phyloP scores from a whole-genome alignment of 352 stramenopile species.

The Globisporangium acanthophoron region DNA sequence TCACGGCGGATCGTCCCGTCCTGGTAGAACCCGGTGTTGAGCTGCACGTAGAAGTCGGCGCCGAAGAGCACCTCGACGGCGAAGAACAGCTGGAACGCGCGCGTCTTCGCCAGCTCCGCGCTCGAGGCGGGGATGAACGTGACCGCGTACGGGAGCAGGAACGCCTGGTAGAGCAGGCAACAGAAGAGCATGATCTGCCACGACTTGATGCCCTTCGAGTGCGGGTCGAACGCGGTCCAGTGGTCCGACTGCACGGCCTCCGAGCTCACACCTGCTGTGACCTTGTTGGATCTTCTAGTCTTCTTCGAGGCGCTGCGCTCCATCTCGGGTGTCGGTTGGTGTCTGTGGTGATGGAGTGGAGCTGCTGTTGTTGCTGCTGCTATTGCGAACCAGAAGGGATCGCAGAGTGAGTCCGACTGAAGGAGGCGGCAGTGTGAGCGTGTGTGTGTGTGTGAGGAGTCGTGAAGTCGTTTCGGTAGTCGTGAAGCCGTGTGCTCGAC shows the following conservation, averaged over 20 bases:
- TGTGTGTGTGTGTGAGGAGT: no score
- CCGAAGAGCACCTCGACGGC: constrained; percentile 34
- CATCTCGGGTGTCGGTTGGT: background rate
- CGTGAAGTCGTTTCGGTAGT: no score
- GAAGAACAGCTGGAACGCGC: constrained; percentile 36
- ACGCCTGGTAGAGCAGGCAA: constrained; percentile 47
- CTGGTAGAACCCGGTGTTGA: constrained; percentile 56
- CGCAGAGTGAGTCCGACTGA: no score
- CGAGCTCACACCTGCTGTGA: no score
- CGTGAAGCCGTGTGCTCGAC: no score
- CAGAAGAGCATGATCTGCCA: constrained; percentile 54
- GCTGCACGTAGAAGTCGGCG: constrained; percentile 44
- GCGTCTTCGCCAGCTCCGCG: constrained; percentile 10
- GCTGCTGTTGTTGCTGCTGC: no score
- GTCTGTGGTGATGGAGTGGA: no score
- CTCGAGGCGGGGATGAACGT: constrained; percentile 19
- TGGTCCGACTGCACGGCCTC: no score
- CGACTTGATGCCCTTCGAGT: constrained; percentile 38
- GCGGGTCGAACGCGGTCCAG: constrained; percentile 50
- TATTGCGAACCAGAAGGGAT: no score
- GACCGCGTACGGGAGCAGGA: constrained; percentile 42
- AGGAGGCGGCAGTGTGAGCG: no score
- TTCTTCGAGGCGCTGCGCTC: no score
- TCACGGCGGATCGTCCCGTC: constrained; percentile 41
- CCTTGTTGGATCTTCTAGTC: no score